Evolutionary conservation across 306 rosid species (phyloP), one percentile per base, ranked within the genome.

Genomic region (Purshia tridentata): DNA sequence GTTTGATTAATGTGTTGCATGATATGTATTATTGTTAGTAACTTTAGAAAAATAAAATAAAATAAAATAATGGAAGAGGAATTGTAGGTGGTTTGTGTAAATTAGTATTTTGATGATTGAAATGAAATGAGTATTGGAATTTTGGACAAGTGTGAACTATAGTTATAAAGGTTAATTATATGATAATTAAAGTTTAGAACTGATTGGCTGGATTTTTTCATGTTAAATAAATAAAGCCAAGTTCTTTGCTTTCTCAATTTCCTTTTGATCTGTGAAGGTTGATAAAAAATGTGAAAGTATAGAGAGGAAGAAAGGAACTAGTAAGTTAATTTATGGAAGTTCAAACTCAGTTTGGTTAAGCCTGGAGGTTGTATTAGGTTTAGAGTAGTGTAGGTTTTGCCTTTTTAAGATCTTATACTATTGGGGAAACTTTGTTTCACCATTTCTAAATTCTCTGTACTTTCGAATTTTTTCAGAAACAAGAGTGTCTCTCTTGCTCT

Each of bases 81-180:
- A n/a, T n/a, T n/a, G n/a, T n/a, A n/a, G n/a, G n/a, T 55, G 29
- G 60, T 55, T 55, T 55, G 60, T n/a, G 60, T n/a, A 4, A 55
- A 53, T 13, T 53, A 23, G 58, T 18, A 4, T 53, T 18, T 54
- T 54, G 4, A 9, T 8, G 19, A n/a, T n/a, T 55, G 60, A 19
- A 35, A 8, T 55, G 23, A 19, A 55, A 55, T 55, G 37, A 55
- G 19, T 19, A 55, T 55, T 55, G 6, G 40, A 9, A 12, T 60
- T 60, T 35, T n/a, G 65, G 20, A 6, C 65, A 4, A 13, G 18
- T 37, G 67, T 16, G 7, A 41, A 49, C 9, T 63, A 63, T n/a
- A 41, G 23, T 12, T 63, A 63, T 63, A 42, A 6, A 39, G 66
- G 47, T 39, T 63, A n/a, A 4, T 56, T 19, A 11, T 45, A 65